phyloP scores from a whole-genome alignment of 2,329 filamentous ascomycete species.

The Cladosporium sp. region DNA sequence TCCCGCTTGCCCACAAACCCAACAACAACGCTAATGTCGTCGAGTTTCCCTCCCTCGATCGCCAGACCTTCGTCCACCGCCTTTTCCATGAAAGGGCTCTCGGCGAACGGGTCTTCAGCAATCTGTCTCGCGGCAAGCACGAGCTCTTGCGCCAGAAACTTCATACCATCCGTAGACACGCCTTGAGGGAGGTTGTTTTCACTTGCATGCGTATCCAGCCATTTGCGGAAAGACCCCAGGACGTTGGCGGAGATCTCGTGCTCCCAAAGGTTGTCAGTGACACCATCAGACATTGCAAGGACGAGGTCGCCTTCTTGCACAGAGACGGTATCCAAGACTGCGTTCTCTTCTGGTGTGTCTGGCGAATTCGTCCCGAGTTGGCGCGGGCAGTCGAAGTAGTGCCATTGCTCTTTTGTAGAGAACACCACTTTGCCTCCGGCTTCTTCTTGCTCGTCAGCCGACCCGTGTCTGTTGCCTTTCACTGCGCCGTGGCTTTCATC shows the following conservation, averaged over 20 bases:
- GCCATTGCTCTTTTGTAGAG: slow-evolving; percentile 90
- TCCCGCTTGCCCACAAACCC: slow-evolving; percentile 67
- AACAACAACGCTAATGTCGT: slow-evolving; percentile 94
- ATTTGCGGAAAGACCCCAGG: slow-evolving; percentile 66
- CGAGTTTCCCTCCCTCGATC: slow-evolving; percentile 84
- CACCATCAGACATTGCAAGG: slow-evolving; percentile 87
- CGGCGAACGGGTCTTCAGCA: slow-evolving; percentile 88
- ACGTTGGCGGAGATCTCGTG: slow-evolving; percentile 84
- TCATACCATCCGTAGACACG: slow-evolving; percentile 64
- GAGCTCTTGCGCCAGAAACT: slow-evolving; percentile 74
- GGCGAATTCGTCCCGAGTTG: slow-evolving; percentile 94
- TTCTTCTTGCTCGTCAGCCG: slow-evolving; percentile 37
- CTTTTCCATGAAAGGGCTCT: slow-evolving; percentile 97
- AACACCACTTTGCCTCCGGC: slow-evolving; percentile 59
- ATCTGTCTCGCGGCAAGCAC: slow-evolving; percentile 78
- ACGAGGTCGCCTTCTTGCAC: slow-evolving; percentile 84
- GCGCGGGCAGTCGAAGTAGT: slow-evolving; percentile 97
- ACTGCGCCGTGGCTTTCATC: slow-evolving; percentile 37
- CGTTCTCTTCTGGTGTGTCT: slow-evolving; percentile 74
- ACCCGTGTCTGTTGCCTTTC: background rate
- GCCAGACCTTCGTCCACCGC: slow-evolving; percentile 90
- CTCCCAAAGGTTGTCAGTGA: slow-evolving; percentile 95
- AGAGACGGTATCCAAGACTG: slow-evolving; percentile 69
- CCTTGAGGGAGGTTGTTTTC: slow-evolving; percentile 44
- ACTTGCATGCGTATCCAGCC: slow-evolving; percentile 55